These are phyloP conservation scores for Nemania abortiva DNA, from an alignment of 2,329 filamentous ascomycete genomes.

Conservation along the genomic window DNA sequence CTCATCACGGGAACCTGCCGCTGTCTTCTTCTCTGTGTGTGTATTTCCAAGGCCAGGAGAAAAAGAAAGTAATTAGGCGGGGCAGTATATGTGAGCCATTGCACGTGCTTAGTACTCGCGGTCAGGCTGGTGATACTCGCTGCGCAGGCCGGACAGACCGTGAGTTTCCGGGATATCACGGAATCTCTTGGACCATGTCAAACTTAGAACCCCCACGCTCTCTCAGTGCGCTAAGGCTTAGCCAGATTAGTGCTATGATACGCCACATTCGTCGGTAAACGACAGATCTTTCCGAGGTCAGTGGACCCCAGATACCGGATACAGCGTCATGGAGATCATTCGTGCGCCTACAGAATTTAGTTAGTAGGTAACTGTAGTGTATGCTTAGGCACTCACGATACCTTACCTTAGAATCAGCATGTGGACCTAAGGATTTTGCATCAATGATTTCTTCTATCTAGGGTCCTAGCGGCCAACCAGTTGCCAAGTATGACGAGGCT, in stretches of 20 bases:
- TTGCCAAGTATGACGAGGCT: not conserved
- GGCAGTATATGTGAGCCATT: not conserved
- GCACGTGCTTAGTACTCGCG: not conserved
- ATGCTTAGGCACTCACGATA: conserved; percentile 8
- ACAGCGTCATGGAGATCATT: conserved; percentile 20
- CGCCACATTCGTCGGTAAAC: conserved; percentile 27
- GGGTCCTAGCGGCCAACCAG: not conserved
- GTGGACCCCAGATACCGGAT: conserved; percentile 29
- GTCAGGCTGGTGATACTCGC: conserved; percentile 3
- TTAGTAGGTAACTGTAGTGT: conserved; percentile 4
- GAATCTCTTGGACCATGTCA: conserved; percentile 13
- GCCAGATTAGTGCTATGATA: conserved; percentile 22
- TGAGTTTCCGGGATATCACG: conserved; percentile 29
- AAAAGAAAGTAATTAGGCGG: not conserved
- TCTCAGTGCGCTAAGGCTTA: conserved; percentile 27
- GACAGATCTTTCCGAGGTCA: conserved; percentile 36
- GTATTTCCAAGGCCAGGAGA: not conserved
- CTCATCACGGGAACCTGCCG: not conserved
- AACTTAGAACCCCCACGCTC: conserved; percentile 34
- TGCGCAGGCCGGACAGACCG: conserved; percentile 7
- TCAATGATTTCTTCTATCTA: not conserved
- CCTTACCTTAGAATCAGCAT: conserved; percentile 22
- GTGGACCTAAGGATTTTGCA: conserved; percentile 13
- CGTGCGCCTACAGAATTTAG: not conserved
- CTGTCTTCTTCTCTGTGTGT: not conserved